Base-by-base conservation (phyloP, 2,329 filamentous ascomycete genomes). In the Talaromyces sp. region DNA sequence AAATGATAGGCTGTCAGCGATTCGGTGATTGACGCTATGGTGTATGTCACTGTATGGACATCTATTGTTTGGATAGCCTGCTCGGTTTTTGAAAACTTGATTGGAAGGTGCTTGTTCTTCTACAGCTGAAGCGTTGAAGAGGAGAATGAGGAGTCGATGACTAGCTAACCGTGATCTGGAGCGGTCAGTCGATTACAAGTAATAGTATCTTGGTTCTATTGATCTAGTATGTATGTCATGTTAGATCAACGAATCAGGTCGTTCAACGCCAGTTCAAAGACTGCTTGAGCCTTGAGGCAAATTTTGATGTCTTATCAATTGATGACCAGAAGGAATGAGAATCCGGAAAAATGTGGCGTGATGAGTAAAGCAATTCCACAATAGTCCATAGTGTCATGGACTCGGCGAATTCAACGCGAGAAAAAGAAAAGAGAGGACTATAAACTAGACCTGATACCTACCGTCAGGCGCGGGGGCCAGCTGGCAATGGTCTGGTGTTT, bases 1-100 rank as follows among this genome's bases (percentile, higher is more conserved):
- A 38, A 25, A 7, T 56, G 53, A 56, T 56, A 56, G 53, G 53
- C 31, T 56, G 11, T 38, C 53, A 56, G 53, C 31, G 53, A 56
- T 56, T 56, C 31, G 51, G 53, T 11, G 31, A 56, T 36, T 36
- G 51, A 34, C 51, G 53, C 29, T 22, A 19, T 54, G 25, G 27
- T n/a, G 49, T 53, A n/a, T n/a, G n/a, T n/a, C n/a, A n/a, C n/a
- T n/a, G n/a, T n/a, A n/a, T 17, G 47, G n/a, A 22, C 29, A 10
- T 15, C 29, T n/a, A 34, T n/a, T 29, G 27, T 56, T 56, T 7
- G 10, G 51, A 22, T 22, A 22, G 53, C 19, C n/a, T 25, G 22
- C 11, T 38, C n/a, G 29, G 11, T 25, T 22, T 2, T 5, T n/a
- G n/a, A 15, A 31, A 2, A 36, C 11, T 10, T 56, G 53, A 56